Evolutionary conservation across 129 eudicot genomes (phyloP).

Genomic region (Calendula officinalis): DNA sequence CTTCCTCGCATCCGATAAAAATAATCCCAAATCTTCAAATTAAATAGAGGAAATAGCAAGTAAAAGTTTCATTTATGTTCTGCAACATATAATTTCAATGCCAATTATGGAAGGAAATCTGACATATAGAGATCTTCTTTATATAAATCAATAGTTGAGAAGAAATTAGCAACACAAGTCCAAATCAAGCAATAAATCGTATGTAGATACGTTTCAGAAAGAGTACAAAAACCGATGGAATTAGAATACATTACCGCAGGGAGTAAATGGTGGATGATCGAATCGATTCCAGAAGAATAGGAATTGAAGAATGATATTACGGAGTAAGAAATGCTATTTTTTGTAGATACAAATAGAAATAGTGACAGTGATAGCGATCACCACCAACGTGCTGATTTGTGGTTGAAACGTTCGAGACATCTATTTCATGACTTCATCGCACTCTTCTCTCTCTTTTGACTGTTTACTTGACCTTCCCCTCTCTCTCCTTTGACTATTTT

Average conservation of each 20-base stretch:
- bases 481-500: too few species aligned
- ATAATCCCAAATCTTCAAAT: conserved; percentile 10
- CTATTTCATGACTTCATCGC: not conserved
- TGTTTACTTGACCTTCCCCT: conserved; percentile 1
- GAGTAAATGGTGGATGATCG: not conserved
- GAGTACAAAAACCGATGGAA: not conserved
- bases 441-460: conserved; percentile 22
- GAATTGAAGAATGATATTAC: not conserved
- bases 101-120: not conserved
- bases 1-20: not conserved
- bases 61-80: not conserved
- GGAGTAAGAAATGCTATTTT: not conserved
- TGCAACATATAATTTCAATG: not conserved
- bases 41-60: conserved; percentile 3
- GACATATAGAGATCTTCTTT: not conserved
- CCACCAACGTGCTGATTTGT: conserved; percentile 22
- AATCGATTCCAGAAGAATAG: not conserved
- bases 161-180: not conserved
- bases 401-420: conserved; percentile 17
- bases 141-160: not conserved
- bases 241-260: conserved; percentile 3
- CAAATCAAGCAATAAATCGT: not conserved
- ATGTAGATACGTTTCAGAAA: not conserved
- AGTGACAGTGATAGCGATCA: not conserved
- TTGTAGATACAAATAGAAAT: conserved; percentile 1